Percentiles rank a stretch among this genome's conserved stretches.
Evolutionary conservation across 148 eudicot genomes (phyloP).

Genomic region (Cornus kousa): DNA sequence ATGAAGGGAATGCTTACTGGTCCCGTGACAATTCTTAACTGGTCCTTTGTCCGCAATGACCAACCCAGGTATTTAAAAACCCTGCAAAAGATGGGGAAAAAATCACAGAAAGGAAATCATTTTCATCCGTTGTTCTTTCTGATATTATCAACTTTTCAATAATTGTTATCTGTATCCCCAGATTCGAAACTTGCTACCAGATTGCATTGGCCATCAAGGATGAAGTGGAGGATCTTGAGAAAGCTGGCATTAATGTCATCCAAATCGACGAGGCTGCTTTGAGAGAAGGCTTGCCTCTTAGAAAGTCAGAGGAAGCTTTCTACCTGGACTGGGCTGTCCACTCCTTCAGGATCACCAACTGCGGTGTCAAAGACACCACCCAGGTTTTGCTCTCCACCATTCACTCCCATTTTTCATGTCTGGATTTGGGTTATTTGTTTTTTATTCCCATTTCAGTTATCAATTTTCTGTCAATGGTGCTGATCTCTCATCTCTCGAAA

Average conservation of each 20-base stretch:
- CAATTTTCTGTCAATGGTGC: neutral
- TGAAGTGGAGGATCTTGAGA: constrained; percentile 30
- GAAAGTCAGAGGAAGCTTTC: constrained; percentile 24
- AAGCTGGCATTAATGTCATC: constrained; percentile 25
- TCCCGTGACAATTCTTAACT: constrained; percentile 37
- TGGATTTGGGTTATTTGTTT: neutral
- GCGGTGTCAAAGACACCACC: constrained; percentile 23
- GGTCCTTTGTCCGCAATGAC: constrained; percentile 35
- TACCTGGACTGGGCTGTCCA: constrained; percentile 35
- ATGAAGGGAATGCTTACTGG: constrained; percentile 41
- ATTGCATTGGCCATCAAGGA: constrained; percentile 27
- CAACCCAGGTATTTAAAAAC: constrained; percentile 25
- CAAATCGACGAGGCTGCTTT: constrained; percentile 33
- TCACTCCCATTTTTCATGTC: neutral
- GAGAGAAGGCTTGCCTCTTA: constrained; percentile 25
- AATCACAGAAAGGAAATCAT: neutral
- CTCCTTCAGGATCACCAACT: constrained; percentile 31
- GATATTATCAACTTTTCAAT: neutral
- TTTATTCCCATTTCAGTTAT: neutral
- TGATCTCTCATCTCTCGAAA: too few species aligned
- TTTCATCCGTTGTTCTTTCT: neutral
- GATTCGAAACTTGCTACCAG: constrained; percentile 15
- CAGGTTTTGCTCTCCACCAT: constrained; percentile 6
- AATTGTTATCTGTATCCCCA: neutral
- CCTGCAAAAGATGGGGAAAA: too few species aligned